Evolutionary conservation across 371 early-diverging fungal genomes (phyloP), one percentile per base, ranked within the genome.

Genomic region (Circinella minor): DNA sequence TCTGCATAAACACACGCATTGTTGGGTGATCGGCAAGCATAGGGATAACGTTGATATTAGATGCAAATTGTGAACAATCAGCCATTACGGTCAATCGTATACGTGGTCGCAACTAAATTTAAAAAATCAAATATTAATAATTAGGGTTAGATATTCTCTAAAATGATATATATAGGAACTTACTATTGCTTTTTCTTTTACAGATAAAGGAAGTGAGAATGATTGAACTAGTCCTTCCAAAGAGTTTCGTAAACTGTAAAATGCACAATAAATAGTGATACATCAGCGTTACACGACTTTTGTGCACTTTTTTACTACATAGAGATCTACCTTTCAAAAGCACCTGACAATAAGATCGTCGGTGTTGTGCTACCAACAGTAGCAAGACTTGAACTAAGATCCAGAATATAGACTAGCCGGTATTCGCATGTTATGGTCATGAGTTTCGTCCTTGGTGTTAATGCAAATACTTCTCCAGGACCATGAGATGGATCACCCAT

Each of bases 11-110:
- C 3, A 92, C 91, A 38, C 87, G 85, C 80, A 92, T 86, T 0
- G 91, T 89, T 5, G 89, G 91, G 62, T 88, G 88, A 36, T 82
- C 81, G 13, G 75, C 83, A 43, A 90, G 78, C 73, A 84, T 80
- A 27, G 83, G 86, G 65, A 88, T 86, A 11, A 86, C 74, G 72
- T 86, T 83, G 36, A 83, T 70, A 66, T 89, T 90, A n/a, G 89
- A 88, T 61, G 88, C 88, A 75, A 92, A 86, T 66, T 89, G 87
- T 36, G 89, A 81, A 71, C 89, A 90, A 61, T 94, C 94, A 0
- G 92, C 94, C 63, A 94, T 85, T 59, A 94, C 91, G 3, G 92
- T 92, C 13, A 93, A 75, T 57, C 90, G 86, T 17, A 95, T 77
- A 36, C 84, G 39, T 4, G 84, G 82, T 62, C 74, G 80, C 34